Base-by-base conservation (phyloP, 129 eudicot species). In the Centella asiatica region DNA sequence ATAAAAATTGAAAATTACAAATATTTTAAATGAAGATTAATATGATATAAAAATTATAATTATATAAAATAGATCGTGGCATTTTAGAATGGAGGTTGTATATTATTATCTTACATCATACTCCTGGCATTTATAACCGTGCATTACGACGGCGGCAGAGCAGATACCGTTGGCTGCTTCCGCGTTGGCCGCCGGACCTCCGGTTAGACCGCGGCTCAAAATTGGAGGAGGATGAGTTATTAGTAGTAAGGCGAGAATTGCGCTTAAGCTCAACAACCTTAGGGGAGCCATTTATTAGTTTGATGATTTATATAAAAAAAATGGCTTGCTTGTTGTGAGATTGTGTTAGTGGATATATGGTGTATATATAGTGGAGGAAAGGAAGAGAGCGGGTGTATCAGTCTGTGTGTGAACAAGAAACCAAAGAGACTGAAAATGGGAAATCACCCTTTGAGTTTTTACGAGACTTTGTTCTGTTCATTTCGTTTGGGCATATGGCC, bases 71-170 rank as follows among this genome's bases (percentile, higher is more conserved):
- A 49, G 19, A 33, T n/a, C 5, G 7, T 62, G 11, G 17, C 24
- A 48, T n/a, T n/a, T n/a, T n/a, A n/a, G n/a, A n/a, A n/a, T n/a
- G n/a, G n/a, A n/a, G 18, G 23, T 0, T 45, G 11, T 24, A n/a
- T 9, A 60, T 5, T 22, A 0, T 1, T 3, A 10, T 46, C 78
- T n/a, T 65, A 80, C 84, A 28, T 80, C 78, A 68, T 72, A 71
- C 65, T 87, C 95, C 19, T 72, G 77, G 68, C 95, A 87, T 51
- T 78, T 73, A 63, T 87, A 87, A 36, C 92, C 95, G 25, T 81
- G 77, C 55, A 44, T 48, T 39, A 60, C 26, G 6, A 75, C 82
- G 4, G 85, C 78, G 18, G 72, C 65, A 23, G 81, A 76, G 51
- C 95, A 87, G 32, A 78, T 37, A 4, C 92, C 92, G 2, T 55